phyloP scores from a whole-genome alignment of 805 yeast genomes.

The Myxozyma mucilagina region DNA sequence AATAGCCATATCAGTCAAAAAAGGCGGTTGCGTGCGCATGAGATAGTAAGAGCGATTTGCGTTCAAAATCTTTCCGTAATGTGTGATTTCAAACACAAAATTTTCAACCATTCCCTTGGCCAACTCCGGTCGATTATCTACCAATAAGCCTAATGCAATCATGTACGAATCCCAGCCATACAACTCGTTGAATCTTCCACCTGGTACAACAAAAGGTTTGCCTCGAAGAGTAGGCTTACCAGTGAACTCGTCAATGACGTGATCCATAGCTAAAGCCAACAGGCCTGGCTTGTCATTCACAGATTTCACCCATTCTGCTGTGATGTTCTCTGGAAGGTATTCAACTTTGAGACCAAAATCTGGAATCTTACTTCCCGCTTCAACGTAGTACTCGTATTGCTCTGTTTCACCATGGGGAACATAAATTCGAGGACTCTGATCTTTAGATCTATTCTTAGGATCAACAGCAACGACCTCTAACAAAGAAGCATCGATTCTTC shows the following conservation, averaged over 20 bases:
- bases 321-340: slow-evolving; percentile 70
- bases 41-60: slow-evolving; percentile 92
- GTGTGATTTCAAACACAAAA: slow-evolving; percentile 82
- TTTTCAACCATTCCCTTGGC: slow-evolving; percentile 91
- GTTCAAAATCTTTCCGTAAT: slow-evolving; percentile 89
- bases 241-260: slow-evolving; percentile 49
- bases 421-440: slow-evolving; percentile 71
- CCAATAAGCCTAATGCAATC: slow-evolving; percentile 78
- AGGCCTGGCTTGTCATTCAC: slow-evolving; percentile 83
- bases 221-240: slow-evolving; percentile 58
- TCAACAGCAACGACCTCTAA: slow-evolving; percentile 73
- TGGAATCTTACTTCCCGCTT: slow-evolving; percentile 57
- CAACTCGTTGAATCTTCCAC: slow-evolving; percentile 93
- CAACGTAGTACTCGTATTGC: slow-evolving; percentile 66
- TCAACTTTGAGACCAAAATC: slow-evolving; percentile 67
- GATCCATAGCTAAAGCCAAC: slow-evolving; percentile 72
- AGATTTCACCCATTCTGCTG: slow-evolving; percentile 74
- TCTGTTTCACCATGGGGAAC: slow-evolving; percentile 69
- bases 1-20: slow-evolving; percentile 87
- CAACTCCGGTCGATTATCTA: slow-evolving; percentile 62
- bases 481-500: slow-evolving; percentile 63
- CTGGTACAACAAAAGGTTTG: slow-evolving; percentile 91
- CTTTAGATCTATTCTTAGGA: slow-evolving; percentile 67
- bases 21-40: slow-evolving; percentile 95
- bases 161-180: slow-evolving; percentile 99